Percentiles rank a stretch among this genome's conserved stretches.
phyloP scores from a whole-genome alignment of 2,329 filamentous ascomycete genomes.

The Dissoconium aciculare region DNA sequence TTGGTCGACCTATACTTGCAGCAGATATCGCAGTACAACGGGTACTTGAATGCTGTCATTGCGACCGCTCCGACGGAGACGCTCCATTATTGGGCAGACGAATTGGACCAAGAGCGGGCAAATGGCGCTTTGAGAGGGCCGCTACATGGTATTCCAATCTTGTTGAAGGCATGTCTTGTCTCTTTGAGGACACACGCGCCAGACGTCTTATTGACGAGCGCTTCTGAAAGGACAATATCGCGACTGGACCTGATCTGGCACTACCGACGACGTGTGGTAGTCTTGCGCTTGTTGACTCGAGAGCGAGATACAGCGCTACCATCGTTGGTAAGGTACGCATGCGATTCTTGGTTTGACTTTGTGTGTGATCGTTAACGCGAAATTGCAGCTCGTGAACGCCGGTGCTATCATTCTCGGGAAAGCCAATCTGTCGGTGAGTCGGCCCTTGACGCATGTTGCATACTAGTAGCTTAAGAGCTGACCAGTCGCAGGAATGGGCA shows the following conservation, averaged over 20 bases:
- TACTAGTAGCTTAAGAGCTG: no score
- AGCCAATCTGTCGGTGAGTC: no score
- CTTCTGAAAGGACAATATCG: neutral
- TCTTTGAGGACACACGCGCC: no score
- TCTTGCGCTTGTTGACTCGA: neutral
- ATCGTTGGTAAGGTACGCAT: neutral
- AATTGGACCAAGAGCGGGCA: neutral
- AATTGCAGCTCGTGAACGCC: no score
- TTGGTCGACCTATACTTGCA: neutral
- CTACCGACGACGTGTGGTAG: neutral
- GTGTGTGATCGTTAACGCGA: no score
- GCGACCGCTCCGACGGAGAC: neutral
- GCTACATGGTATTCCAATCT: conserved; percentile 1
- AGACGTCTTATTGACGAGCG: no score
- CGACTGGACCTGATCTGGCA: neutral
- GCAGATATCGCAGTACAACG: neutral
- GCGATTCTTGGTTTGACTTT: no score
- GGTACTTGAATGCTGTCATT: neutral
- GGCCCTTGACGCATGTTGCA: no score
- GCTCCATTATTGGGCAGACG: neutral
- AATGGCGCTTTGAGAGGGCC: neutral
- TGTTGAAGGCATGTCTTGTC: neutral
- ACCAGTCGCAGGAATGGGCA: no score
- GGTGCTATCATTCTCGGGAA: no score
- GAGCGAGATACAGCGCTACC: neutral